Evolutionary conservation across 495 filamentous ascomycete species (phyloP), one percentile per base, ranked within the genome.

Genomic region (Hypomontagnella monticulosa): DNA sequence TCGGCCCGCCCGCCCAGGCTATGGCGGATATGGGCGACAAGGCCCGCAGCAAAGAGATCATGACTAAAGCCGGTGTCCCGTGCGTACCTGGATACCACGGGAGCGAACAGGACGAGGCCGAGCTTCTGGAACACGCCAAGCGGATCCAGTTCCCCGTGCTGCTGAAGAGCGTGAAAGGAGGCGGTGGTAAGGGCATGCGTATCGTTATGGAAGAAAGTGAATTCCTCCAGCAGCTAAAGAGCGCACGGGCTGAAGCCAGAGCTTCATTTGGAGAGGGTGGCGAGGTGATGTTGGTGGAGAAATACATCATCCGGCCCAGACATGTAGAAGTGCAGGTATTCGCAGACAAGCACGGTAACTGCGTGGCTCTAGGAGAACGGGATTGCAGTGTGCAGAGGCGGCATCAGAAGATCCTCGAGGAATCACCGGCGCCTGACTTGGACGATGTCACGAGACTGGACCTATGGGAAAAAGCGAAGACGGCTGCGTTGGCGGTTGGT

Each of bases 11-110:
- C 30, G 91, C 89, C 76, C 83, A 88, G 61, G 96, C 96, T 5
- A 99, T 99, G 77, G 91, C 94, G 66, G 91, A 93, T 34, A 98
- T 99, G 95, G 95, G 95, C 38, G 92, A 97, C 73, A 99, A 99
- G 80, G 93, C 90, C 77, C 88, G 85, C 33, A 81, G 77, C 4
- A 99, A 99, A 74, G 90, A 96, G 70, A 98, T 98, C 67, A 98
- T 99, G 96, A 90, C 85, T 7, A 85, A 87, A 15, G 93, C 95
- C 11, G 93, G 92, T 10, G 95, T 99, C 8, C 93, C 93, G 4
- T 98, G 96, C 69, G 94, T 98, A 32, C 96, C 95, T 0, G 95
- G 95, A 0, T 99, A 99, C 65, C 96, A 98, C 71, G 96, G 96
- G 27, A 69, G 77, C 4, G 91, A 97, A 48, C 95, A 99, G 78